A percentile compares a stretch with the other conserved stretches of the same genome.
Conservation (phyloP, 306 rosid genomes). For the Benincasa hispida region DNA sequence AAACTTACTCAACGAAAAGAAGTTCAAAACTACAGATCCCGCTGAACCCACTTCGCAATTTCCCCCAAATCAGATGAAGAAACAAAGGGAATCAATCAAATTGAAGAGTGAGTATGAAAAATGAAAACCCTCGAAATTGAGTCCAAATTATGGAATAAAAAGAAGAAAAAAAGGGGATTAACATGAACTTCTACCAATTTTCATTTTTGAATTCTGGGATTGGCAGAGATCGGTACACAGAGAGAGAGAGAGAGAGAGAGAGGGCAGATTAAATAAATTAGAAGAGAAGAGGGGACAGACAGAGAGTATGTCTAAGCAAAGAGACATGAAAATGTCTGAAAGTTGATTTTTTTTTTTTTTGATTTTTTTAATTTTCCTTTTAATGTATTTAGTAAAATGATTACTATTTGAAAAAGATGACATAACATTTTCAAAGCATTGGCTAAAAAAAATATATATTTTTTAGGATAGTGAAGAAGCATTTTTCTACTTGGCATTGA, state of each 20-base stretch:
- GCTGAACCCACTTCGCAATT: constrained; percentile 24
- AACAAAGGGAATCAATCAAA: constrained; percentile 15
- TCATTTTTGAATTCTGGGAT: constrained; percentile 24
- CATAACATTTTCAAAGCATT: background rate
- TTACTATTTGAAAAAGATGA: constrained; percentile 5
- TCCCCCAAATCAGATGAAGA: constrained; percentile 39
- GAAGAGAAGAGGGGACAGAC: constrained; percentile 16
- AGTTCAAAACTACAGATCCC: constrained; percentile 35
- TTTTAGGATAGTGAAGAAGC: background rate
- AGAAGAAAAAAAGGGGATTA: constrained; percentile 13
- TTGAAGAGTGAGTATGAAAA: constrained; percentile 2
- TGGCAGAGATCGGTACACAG: constrained; percentile 53
- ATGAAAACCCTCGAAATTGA: constrained; percentile 23
- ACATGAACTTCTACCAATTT: constrained; percentile 25
- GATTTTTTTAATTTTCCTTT: background rate
- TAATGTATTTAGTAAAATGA: background rate
- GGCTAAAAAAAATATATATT: background rate
- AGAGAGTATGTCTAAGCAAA: constrained; percentile 6
- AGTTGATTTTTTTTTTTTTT: background rate
- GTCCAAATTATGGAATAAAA: constrained; percentile 18
- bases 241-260: constrained; percentile 8
- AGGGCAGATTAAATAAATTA: constrained; percentile 29
- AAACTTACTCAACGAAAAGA: constrained; percentile 28
- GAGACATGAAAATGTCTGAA: constrained; percentile 10
- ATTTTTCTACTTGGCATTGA: background rate